Conservation (phyloP, 1,139 yeast genomes). For the Yamadazyma triangularis region DNA sequence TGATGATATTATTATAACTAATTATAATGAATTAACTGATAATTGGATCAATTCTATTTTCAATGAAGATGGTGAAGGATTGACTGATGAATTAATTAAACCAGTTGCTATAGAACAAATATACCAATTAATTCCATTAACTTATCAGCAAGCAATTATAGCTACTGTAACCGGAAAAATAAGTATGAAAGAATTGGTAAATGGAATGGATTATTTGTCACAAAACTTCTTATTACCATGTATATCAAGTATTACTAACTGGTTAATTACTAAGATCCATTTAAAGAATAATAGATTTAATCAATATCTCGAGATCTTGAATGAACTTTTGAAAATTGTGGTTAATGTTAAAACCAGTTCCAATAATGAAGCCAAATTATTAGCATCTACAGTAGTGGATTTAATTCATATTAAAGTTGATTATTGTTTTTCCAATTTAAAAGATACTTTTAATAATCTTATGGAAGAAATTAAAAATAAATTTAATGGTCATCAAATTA, state of each 20-base stretch:
- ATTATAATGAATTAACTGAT: conserved; percentile 48
- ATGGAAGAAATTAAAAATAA: background rate
- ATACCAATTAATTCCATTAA: conserved; percentile 63
- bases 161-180: conserved; percentile 57
- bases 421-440: background rate
- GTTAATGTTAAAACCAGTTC: conserved; percentile 13
- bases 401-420: too few species aligned
- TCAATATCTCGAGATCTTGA: conserved; percentile 9
- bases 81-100: conserved; percentile 76
- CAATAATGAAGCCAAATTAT: conserved; percentile 12
- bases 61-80: conserved; percentile 69
- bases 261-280: conserved; percentile 19
- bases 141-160: conserved; percentile 67
- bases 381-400: background rate
- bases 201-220: conserved; percentile 43
- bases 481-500: background rate
- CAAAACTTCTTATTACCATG: conserved; percentile 41
- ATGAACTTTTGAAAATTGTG: conserved; percentile 18
- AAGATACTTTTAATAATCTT: too few species aligned
- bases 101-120: conserved; percentile 65
- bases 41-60: conserved; percentile 82
- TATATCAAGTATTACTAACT: conserved; percentile 30
- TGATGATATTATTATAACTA: conserved; percentile 27
- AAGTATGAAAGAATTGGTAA: conserved; percentile 25
- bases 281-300: conserved; percentile 8